Base-by-base conservation (phyloP, 768 basidiomycete species). In the Vishniacozyma victoriae region DNA sequence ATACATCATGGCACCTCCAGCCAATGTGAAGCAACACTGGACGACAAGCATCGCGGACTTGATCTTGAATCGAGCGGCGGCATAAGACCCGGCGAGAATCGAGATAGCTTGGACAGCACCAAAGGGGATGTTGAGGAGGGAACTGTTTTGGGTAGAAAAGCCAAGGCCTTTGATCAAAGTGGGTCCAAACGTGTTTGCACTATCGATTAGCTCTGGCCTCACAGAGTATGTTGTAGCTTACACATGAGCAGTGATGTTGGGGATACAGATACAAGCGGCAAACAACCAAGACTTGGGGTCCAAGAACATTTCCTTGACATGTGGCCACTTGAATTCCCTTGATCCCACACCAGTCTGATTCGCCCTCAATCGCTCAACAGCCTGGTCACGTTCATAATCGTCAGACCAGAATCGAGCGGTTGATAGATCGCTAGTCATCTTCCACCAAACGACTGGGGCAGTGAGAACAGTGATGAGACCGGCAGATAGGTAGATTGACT, bases 131-230 rank as follows among this genome's bases (percentile, higher is more conserved):
- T 64, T 64, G 51, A 64, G 59, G 11, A 64, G 52, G 4, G 48
- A 42, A 5, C 75, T 76, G 4, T 72, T 35, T 44, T 74, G 73
- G 44, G 72, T 58, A 44, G 74, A 59, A 55, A 76, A 78, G 2
- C 62, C 62, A 38, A 64, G 60, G 24, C 42, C 41, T 9, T 35
- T 22, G 41, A 64, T 60, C 36, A 64, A 27, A 36, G 59, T 55
- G 42, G 58, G 51, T 1, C 77, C 77, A 47, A 41, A 48, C 14
- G 46, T 48, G 40, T 50, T 55, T 42, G 54, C 43, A 49, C 37
- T 38, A 18, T 35, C 9, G 19, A 38, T 9, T 14, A 58, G 42
- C 9, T 33, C n/a, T 33, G 29, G 9, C 29, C n/a, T n/a, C 29
- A n/a, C 29, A 33, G 29, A 33, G 9, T n/a, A 9, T 33, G 29